Evolutionary conservation across 805 yeast genomes (phyloP).

Genomic region (Kodamaea leandrae): DNA sequence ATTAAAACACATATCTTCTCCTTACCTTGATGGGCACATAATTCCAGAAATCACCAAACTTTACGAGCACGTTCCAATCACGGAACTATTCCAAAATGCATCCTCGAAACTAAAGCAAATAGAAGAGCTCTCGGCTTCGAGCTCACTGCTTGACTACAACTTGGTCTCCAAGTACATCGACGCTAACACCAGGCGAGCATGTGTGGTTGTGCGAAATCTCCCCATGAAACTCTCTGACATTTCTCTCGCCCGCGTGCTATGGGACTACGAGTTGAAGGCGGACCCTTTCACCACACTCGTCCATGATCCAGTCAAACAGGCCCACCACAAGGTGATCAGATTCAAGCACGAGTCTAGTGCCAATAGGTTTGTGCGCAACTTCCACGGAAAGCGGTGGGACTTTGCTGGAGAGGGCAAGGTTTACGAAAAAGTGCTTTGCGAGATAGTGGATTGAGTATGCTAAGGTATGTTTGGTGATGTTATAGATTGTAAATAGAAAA

Average conservation of each 20-base stretch:
- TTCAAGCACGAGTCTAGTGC: conserved; percentile 50
- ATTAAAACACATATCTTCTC: conserved; percentile 30
- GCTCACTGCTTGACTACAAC: conserved; percentile 13
- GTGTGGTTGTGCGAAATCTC: conserved; percentile 44
- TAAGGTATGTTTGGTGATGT: too few species aligned
- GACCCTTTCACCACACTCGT: conserved; percentile 21
- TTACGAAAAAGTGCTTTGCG: conserved; percentile 39
- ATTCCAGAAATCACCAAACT: background rate
- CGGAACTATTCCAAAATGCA: conserved; percentile 7
- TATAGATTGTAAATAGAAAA: too few species aligned
- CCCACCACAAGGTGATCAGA: conserved; percentile 32
- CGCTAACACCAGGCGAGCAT: conserved; percentile 19
- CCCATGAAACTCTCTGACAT: conserved; percentile 43
- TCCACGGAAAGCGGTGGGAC: conserved; percentile 50
- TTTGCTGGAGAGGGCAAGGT: conserved; percentile 26
- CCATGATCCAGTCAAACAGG: conserved; percentile 27
- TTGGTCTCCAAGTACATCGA: conserved; percentile 17
- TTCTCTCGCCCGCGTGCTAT: conserved; percentile 39
- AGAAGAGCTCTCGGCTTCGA: conserved; percentile 3
- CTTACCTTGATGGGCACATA: conserved; percentile 14
- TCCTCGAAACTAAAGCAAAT: conserved; percentile 6
- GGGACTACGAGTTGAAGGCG: conserved; percentile 48
- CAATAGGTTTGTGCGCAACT: conserved; percentile 47
- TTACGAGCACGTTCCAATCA: conserved; percentile 5
- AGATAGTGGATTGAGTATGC: conserved; percentile 23